Percentiles rank a stretch among this genome's conserved stretches.
These are phyloP conservation scores for Hypoxylon trugodes DNA, from an alignment of 495 filamentous ascomycete genomes.

Conservation along the genomic window DNA sequence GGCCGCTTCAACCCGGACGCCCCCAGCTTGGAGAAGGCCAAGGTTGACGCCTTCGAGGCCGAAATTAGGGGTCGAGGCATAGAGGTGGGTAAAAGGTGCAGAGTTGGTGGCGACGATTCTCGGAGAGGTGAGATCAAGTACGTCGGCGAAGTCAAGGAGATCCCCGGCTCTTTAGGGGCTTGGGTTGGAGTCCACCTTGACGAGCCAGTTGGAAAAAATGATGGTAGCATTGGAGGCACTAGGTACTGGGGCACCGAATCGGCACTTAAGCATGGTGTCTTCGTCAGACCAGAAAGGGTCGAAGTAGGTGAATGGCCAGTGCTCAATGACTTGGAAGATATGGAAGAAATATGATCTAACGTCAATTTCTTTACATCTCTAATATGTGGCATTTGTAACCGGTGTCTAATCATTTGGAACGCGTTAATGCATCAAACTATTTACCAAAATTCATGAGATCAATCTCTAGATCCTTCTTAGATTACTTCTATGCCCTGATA, in stretches of 20 bases:
- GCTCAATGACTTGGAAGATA: constrained; percentile 77
- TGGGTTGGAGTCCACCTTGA: constrained; percentile 90
- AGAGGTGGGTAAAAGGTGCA: constrained; percentile 68
- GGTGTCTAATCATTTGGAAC: too few relatives aligned
- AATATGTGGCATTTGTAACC: background rate
- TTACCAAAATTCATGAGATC: too few relatives aligned
- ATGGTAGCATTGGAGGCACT: constrained; percentile 80
- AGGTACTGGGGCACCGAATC: constrained; percentile 76
- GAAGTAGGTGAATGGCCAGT: constrained; percentile 88
- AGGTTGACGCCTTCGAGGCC: constrained; percentile 67
- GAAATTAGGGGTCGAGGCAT: constrained; percentile 76
- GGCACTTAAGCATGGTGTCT: constrained; percentile 76
- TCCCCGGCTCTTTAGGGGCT: constrained; percentile 73
- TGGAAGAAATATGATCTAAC: constrained; percentile 79
- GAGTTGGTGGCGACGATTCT: constrained; percentile 69
- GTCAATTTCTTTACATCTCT: background rate
- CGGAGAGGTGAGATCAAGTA: constrained; percentile 85
- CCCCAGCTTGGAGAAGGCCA: constrained; percentile 72
- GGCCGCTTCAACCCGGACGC: constrained; percentile 93
- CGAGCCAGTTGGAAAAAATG: constrained; percentile 89
- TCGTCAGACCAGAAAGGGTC: constrained; percentile 88
- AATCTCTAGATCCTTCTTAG: too few relatives aligned
- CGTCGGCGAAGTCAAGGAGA: constrained; percentile 81
- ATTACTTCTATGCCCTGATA: too few relatives aligned
- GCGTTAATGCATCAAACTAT: too few relatives aligned